Base-by-base conservation (phyloP, 2,329 filamentous ascomycete genomes). In the Alternaria burnsii region DNA sequence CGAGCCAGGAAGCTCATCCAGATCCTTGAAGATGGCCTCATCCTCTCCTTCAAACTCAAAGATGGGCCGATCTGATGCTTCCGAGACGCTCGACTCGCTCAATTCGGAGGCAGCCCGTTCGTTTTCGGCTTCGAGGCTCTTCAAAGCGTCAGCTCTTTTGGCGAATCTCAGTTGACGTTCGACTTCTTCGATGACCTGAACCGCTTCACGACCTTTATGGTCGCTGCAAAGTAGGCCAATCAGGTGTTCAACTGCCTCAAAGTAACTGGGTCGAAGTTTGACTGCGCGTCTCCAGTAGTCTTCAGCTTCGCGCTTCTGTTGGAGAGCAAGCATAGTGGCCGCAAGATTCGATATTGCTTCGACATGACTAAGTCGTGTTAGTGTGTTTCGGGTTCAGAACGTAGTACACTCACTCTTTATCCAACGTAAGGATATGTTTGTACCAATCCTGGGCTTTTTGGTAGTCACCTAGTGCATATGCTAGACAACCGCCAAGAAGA, bases 301-400 rank as follows among this genome's bases (percentile, higher is more conserved):
- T 74, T 97, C 90, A 7, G 95, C 95, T 72, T 98, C 94, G 48
- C 90, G 86, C 59, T 90, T 90, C 60, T 91, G 89, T 62, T 92
- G 89, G 10, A 98, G 85, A 58, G 93, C 93, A 68, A 97, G 89
- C 24, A 97, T 82, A 1, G 94, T 93, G 22, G 94, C 94, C 22
- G 94, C 95, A 62, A 96, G 87, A 76, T 98, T 98, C 22, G 94
- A 97, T 43, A 95, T 90, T 22, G 94, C 93, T 81, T 99, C 95
- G 50, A 97, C 91, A 76, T 97, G 92, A 70, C 90, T 92, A 70
- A 16, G 68, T 64, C 34, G 14, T 12, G 54, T 72, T 62, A 69
- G 68, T 40, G 24, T 40, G 7, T 7, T 12, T 32, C 20, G 18
- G 7, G 24, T 5, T n/a, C 28, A 16, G 11, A 14, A 32, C 30